Conservation (phyloP, 306 rosid species). For the Glycine latifolia region DNA sequence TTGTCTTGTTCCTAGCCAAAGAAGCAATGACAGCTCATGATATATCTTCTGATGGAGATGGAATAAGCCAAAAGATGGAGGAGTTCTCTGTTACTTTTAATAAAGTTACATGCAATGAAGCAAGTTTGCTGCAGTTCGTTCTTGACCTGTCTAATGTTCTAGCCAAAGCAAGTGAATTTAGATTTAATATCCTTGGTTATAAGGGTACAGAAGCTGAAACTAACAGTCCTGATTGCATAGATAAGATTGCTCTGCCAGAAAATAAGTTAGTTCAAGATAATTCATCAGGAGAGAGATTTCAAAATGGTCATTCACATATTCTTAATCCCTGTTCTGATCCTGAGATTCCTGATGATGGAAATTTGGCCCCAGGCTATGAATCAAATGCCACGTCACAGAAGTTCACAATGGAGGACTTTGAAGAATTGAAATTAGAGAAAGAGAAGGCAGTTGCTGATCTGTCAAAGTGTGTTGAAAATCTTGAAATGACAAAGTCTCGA, state of each 20-base stretch:
- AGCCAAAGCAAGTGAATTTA: constrained; percentile 79
- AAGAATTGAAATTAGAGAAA: constrained; percentile 76
- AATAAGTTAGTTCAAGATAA: constrained; percentile 71
- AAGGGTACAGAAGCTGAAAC: constrained; percentile 74
- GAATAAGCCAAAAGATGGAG: constrained; percentile 68
- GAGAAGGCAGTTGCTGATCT: constrained; percentile 71
- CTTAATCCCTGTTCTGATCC: constrained; percentile 74
- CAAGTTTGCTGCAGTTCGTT: constrained; percentile 75
- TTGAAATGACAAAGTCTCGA: constrained; percentile 74
- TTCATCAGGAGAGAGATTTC: constrained; percentile 65
- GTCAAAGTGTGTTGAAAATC: constrained; percentile 71
- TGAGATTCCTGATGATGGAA: constrained; percentile 91
- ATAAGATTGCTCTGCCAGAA: constrained; percentile 94
- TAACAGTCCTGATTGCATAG: constrained; percentile 95
- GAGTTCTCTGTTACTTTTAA: constrained; percentile 73
- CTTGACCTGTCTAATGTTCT: constrained; percentile 78
- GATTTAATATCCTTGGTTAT: constrained; percentile 79
- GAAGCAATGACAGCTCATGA: constrained; percentile 77
- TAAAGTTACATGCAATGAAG: constrained; percentile 58
- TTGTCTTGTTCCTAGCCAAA: constrained; percentile 71
- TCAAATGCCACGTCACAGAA: constrained; percentile 62
- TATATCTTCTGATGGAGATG: constrained; percentile 65
- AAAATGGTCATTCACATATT: constrained; percentile 66
- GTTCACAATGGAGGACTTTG: constrained; percentile 69
- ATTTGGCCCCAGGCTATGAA: constrained; percentile 64